Conservation (phyloP, 768 basidiomycete genomes). For the Clitopilus passeckerianus region DNA sequence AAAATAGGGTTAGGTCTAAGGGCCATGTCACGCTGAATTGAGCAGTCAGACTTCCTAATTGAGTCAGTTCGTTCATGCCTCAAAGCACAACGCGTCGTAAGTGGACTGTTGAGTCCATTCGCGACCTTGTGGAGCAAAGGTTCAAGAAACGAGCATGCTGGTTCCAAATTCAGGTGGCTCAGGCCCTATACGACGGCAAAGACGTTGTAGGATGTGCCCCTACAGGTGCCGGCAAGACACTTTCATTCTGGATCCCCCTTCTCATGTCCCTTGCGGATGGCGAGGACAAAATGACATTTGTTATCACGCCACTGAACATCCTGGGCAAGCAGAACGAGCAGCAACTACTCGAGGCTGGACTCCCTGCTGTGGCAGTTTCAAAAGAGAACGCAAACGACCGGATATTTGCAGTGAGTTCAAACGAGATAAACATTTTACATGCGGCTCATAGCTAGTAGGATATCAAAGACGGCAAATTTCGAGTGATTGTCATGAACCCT, state of each 20-base stretch:
- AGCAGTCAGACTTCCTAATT: neutral
- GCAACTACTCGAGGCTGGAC: neutral
- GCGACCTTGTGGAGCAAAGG: slow-evolving; percentile 1
- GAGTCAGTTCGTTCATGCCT: neutral
- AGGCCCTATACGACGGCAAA: slow-evolving; percentile 1
- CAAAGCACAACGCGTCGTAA: neutral
- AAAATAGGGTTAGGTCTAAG: too few species aligned
- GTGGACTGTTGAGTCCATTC: neutral
- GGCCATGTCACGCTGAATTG: neutral
- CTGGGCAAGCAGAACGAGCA: slow-evolving; percentile 6
- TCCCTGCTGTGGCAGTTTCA: slow-evolving; percentile 1
- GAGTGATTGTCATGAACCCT: slow-evolving; percentile 5
- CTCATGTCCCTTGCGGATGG: slow-evolving; percentile 9
- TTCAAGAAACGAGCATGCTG: slow-evolving; percentile 6
- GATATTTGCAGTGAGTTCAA: slow-evolving; percentile 7
- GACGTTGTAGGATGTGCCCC: slow-evolving; percentile 5
- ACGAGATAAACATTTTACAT: too few species aligned
- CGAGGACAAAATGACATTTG: slow-evolving; percentile 1
- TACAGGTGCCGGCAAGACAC: slow-evolving; percentile 8
- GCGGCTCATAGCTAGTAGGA: too few species aligned
- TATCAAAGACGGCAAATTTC: slow-evolving; percentile 3
- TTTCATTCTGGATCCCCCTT: slow-evolving; percentile 8
- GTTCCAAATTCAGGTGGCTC: slow-evolving; percentile 5
- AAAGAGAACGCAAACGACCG: slow-evolving; percentile 4
- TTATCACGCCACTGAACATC: slow-evolving; percentile 6